A percentile compares a stretch with the other conserved stretches of the same genome.
These are phyloP conservation scores for Aspergillus sclerotioniger DNA, from an alignment of 495 filamentous ascomycete genomes.

Conservation along the genomic window DNA sequence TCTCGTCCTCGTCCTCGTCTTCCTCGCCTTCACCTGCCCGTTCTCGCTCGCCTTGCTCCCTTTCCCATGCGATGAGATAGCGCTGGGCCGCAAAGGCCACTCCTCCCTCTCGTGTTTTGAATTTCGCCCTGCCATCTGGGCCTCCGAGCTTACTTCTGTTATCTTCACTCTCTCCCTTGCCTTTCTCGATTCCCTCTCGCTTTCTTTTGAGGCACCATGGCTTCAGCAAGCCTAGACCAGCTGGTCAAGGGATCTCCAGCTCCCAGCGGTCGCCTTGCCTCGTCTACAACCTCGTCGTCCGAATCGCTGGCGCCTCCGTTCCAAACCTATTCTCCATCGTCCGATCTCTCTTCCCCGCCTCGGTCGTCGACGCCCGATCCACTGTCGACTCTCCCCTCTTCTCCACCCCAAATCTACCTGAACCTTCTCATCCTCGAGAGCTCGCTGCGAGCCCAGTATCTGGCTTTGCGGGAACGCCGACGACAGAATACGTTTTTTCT, in stretches of 20 bases:
- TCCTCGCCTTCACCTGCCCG: conserved; percentile 14
- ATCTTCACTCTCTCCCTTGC: conserved; percentile 1
- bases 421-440: conserved; percentile 97
- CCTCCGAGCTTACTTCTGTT: conserved; percentile 11
- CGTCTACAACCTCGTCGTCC: conserved; percentile 38
- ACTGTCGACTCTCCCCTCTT: conserved; percentile 76
- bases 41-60: background rate
- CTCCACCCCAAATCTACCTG: conserved; percentile 96
- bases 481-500: conserved; percentile 96
- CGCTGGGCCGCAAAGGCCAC: conserved; percentile 34
- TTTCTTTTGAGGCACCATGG: conserved; percentile 36
- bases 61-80: conserved; percentile 26
- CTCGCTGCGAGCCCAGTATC: conserved; percentile 87
- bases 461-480: conserved; percentile 81
- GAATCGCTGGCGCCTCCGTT: conserved; percentile 32
- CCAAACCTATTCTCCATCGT: conserved; percentile 34
- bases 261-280: conserved; percentile 37
- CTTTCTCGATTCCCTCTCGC: conserved; percentile 23
- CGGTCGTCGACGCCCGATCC: conserved; percentile 62
- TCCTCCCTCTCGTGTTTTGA: background rate
- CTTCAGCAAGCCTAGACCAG: conserved; percentile 69
- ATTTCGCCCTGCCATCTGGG: background rate
- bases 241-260: conserved; percentile 79
- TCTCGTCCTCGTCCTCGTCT: background rate
- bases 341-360: conserved; percentile 35